Conservation (phyloP, 805 yeast genomes). For the Dipodascopsis tothii region DNA sequence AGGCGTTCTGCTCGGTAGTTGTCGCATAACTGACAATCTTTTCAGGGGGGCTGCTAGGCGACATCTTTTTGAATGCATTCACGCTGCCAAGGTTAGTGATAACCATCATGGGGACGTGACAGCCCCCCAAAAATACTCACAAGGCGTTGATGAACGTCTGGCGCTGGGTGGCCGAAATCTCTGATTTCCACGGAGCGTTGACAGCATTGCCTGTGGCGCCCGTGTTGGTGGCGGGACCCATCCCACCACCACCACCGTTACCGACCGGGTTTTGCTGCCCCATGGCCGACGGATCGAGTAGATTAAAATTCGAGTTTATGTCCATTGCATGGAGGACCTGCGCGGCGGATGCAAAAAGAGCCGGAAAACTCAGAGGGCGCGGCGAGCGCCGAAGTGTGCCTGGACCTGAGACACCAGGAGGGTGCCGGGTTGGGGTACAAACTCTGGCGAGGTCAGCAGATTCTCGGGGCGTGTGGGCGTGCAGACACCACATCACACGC, state of each 20-base stretch:
- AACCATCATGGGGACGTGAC: not conserved
- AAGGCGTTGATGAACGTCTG: constrained; percentile 10
- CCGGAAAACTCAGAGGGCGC: no score
- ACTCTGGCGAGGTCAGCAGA: no score
- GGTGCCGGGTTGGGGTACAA: no score
- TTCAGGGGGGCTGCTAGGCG: constrained; percentile 15
- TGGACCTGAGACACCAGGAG: no score
- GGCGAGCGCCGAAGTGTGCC: no score
- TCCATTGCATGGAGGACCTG: not conserved
- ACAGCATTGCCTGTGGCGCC: no score
- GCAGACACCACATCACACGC: no score
- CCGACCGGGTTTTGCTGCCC: not conserved
- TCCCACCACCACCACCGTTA: not conserved
- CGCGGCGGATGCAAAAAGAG: no score
- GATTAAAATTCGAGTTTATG: not conserved
- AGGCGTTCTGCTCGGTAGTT: constrained; percentile 18
- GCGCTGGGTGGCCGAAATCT: constrained; percentile 7
- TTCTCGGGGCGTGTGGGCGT: no score
- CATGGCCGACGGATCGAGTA: not conserved
- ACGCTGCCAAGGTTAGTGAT: constrained; percentile 5
- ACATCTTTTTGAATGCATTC: constrained; percentile 10
- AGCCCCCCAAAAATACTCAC: constrained; percentile 3
- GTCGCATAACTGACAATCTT: constrained; percentile 13
- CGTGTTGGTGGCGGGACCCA: no score
- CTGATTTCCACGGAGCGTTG: constrained; percentile 12